Evolutionary conservation across 257 asterid species (phyloP).

Genomic region (Verbascum thapsus): DNA sequence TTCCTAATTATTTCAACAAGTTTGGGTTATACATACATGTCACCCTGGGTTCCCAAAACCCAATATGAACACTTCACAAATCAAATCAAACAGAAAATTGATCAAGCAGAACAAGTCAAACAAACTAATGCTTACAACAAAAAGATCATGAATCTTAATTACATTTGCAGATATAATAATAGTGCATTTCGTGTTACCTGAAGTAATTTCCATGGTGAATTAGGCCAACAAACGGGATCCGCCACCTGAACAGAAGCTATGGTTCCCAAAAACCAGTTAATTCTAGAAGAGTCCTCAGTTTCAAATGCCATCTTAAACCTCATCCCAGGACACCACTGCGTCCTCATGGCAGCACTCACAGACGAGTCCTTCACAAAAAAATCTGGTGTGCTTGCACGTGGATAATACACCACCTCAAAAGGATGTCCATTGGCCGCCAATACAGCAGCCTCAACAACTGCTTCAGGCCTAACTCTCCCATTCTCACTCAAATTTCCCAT

Average conservation of each 20-base stretch:
- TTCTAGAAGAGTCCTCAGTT: conserved; percentile 67
- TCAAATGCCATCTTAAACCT: conserved; percentile 80
- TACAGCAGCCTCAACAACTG: conserved; percentile 54
- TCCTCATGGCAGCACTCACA: conserved; percentile 54
- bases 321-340: conserved; percentile 64
- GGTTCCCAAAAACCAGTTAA: conserved; percentile 77
- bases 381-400: conserved; percentile 67
- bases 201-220: conserved; percentile 66
- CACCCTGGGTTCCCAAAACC: neutral
- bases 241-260: conserved; percentile 52
- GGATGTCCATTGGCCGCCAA: conserved; percentile 62
- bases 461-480: conserved; percentile 49
- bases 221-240: conserved; percentile 65
- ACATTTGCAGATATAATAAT: neutral
- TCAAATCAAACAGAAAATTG: neutral
- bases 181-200: conserved; percentile 40
- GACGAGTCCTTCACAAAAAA: conserved; percentile 61
- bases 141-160: no score
- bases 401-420: conserved; percentile 58
- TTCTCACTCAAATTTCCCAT: conserved; percentile 38
- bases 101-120: conserved; percentile 8
- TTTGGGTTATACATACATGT: neutral
- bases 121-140: no score
- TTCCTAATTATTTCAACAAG: conserved; percentile 1
- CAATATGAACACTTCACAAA: neutral